Conservation (phyloP, 225 moss, liverwort and hornwort genomes). For the Asterella californica region DNA sequence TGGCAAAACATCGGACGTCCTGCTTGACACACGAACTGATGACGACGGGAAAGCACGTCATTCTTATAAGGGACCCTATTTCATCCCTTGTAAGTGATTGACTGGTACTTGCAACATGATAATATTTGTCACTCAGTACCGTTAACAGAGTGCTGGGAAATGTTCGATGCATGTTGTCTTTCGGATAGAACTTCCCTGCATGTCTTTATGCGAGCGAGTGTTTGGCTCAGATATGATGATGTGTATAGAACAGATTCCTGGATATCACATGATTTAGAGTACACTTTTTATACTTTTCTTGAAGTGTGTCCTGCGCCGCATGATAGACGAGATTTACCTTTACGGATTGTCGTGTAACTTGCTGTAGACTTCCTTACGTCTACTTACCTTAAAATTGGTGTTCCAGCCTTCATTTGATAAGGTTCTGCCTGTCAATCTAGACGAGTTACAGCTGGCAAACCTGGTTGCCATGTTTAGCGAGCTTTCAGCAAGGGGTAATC, state of each 20-base stretch:
- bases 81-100: constrained; percentile 54
- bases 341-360: not conserved
- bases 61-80: constrained; percentile 77
- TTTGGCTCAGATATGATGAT: too few species aligned
- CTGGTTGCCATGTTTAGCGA: constrained; percentile 65
- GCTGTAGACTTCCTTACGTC: not conserved
- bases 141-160: not conserved
- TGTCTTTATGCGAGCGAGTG: not conserved
- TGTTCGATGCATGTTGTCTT: not conserved
- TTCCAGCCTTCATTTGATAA: constrained; percentile 78
- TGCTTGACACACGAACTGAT: constrained; percentile 50
- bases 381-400: not conserved
- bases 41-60: constrained; percentile 60
- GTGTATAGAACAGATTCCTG: not conserved
- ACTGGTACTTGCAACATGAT: not conserved
- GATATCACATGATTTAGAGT: not conserved
- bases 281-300: too few species aligned
- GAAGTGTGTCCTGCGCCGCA: not conserved
- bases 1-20: constrained; percentile 71
- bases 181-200: not conserved
- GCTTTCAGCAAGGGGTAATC: constrained; percentile 58
- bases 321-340: not conserved
- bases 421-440: constrained; percentile 60
- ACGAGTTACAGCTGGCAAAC: constrained; percentile 65
- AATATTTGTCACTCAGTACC: not conserved